Evolutionary conservation across 345 rosid genomes (phyloP).

Genomic region (Trapa incisa): DNA sequence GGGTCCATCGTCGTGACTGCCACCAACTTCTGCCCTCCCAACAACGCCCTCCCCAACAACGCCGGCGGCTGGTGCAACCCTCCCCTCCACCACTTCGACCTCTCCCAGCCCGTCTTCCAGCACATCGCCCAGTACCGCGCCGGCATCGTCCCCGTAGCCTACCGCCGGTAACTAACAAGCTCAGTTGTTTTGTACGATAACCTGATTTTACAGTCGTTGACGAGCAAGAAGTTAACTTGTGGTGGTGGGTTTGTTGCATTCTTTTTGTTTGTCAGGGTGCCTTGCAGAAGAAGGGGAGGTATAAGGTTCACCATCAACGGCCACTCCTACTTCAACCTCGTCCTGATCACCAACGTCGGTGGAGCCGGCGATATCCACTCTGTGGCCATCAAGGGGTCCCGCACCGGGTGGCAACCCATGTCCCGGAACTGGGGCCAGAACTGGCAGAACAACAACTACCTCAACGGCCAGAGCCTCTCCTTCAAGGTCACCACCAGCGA

Average conservation of each 20-base stretch:
- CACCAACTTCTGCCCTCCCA: constrained; percentile 78
- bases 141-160: constrained; percentile 63
- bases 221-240: background rate
- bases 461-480: constrained; percentile 63
- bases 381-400: constrained; percentile 47
- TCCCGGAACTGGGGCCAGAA: constrained; percentile 83
- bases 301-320: constrained; percentile 71
- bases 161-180: constrained; percentile 31
- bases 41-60: constrained; percentile 64
- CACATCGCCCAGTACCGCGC: constrained; percentile 73
- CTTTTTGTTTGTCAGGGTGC: constrained; percentile 28
- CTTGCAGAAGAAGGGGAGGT: constrained; percentile 60
- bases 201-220: too few species aligned
- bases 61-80: constrained; percentile 89
- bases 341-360: constrained; percentile 65
- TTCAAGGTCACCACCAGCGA: constrained; percentile 70
- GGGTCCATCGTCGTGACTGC: constrained; percentile 62
- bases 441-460: constrained; percentile 64
- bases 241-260: background rate
- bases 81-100: constrained; percentile 68
- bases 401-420: constrained; percentile 67
- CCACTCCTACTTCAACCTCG: constrained; percentile 69
- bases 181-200: too few species aligned
- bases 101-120: constrained; percentile 73
- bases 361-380: constrained; percentile 77